Conservation (phyloP, 192 early-diverging fungal species). For the Entomortierella chlamydospora region DNA sequence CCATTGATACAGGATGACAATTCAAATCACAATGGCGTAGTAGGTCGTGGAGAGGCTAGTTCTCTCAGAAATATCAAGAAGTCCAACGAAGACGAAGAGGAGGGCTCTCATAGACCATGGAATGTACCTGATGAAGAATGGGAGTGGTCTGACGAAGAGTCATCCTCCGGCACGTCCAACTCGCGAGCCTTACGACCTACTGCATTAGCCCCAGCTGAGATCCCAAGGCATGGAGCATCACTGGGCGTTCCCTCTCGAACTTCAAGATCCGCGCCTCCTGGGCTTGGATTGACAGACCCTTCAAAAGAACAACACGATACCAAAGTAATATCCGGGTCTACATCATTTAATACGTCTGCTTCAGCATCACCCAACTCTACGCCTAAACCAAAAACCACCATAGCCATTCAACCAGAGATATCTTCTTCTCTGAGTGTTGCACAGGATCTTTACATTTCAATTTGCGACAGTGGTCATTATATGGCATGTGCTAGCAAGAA, state of each 20-base stretch:
- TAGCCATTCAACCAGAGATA: neutral
- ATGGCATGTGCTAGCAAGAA: constrained; percentile 49
- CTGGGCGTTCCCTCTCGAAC: neutral
- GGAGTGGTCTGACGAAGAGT: constrained; percentile 50
- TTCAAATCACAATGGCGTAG: neutral
- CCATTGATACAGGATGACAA: constrained; percentile 14
- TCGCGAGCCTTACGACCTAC: neutral
- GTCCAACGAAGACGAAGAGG: neutral
- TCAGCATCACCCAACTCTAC: constrained; percentile 5
- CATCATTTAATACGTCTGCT: constrained; percentile 4
- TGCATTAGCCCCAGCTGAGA: neutral
- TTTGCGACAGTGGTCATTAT: constrained; percentile 50
- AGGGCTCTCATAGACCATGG: constrained; percentile 24
- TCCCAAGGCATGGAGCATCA: constrained; percentile 1
- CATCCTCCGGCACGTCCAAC: neutral
- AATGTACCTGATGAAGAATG: constrained; percentile 53
- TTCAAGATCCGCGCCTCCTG: neutral
- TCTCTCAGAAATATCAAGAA: neutral
- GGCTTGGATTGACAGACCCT: neutral
- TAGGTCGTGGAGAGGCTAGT: neutral
- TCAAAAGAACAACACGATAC: neutral
- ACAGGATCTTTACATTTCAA: constrained; percentile 34
- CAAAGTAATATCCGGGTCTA: neutral
- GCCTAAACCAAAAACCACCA: neutral
- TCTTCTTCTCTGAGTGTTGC: constrained; percentile 43